Evolutionary conservation across 306 rosid genomes (phyloP).

Genomic region (Cercis canadensis): DNA sequence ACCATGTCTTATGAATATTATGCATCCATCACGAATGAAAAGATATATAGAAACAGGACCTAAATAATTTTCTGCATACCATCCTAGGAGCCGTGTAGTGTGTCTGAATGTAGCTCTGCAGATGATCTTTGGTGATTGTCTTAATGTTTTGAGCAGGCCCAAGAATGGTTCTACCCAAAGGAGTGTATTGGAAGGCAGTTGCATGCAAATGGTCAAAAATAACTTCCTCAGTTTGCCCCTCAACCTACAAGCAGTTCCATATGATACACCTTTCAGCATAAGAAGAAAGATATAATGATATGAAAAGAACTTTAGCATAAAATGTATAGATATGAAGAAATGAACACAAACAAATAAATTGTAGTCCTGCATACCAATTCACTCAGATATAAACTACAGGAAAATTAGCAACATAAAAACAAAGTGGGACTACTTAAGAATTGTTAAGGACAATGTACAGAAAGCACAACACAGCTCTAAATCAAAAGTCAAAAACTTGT

Average conservation of each 20-base stretch:
- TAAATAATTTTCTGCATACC: slow-evolving; percentile 51
- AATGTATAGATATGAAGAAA: not conserved
- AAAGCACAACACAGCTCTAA: no score
- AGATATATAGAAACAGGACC: not conserved
- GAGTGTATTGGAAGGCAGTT: slow-evolving; percentile 93
- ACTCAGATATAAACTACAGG: no score
- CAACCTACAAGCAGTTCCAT: slow-evolving; percentile 60
- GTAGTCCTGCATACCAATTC: no score
- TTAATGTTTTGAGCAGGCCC: slow-evolving; percentile 85
- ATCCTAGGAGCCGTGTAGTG: slow-evolving; percentile 96
- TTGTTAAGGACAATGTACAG: no score
- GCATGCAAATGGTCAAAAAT: slow-evolving; percentile 91
- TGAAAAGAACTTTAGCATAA: not conserved
- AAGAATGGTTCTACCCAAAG: slow-evolving; percentile 91
- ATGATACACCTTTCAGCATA: slow-evolving; percentile 3
- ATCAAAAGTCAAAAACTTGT: no score
- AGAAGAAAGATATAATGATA: slow-evolving; percentile 4
- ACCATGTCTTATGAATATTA: slow-evolving; percentile 2
- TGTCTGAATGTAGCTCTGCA: slow-evolving; percentile 78
- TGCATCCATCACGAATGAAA: not conserved
- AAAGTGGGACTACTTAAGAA: no score
- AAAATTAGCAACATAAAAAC: no score
- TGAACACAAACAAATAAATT: not conserved
- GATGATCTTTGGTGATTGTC: slow-evolving; percentile 83
- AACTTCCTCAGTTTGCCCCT: slow-evolving; percentile 90